These are phyloP conservation scores for Selenicereus undatus DNA, from an alignment of 148 eudicot species.

Conservation along the genomic window DNA sequence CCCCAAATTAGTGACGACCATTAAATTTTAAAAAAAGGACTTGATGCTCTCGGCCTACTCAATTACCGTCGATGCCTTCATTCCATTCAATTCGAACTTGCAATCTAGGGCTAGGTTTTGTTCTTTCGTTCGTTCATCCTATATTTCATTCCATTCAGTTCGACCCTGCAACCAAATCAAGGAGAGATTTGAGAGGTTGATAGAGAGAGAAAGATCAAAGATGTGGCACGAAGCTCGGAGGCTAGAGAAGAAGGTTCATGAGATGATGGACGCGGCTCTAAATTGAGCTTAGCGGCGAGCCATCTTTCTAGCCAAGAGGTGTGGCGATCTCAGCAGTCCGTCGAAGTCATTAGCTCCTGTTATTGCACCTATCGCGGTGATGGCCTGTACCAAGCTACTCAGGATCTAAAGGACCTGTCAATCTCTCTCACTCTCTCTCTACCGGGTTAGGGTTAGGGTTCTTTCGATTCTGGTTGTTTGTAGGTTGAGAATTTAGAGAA, in stretches of 20 bases:
- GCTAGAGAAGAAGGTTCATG: slow-evolving; percentile 97
- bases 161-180: no score
- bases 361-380: slow-evolving; percentile 44
- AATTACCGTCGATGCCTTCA: no score
- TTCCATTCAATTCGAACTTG: no score
- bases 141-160: no score
- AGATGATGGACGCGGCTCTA: slow-evolving; percentile 94
- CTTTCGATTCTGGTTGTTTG: background rate
- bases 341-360: slow-evolving; percentile 36
- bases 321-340: slow-evolving; percentile 85
- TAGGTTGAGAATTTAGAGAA: no score
- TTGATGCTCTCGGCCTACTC: no score
- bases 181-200: background rate
- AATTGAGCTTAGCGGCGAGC: slow-evolving; percentile 93
- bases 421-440: no score
- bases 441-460: slow-evolving; percentile 38
- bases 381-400: slow-evolving; percentile 50
- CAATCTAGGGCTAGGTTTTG: no score
- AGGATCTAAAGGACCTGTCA: no score
- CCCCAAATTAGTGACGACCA: no score
- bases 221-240: slow-evolving; percentile 99
- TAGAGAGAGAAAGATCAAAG: slow-evolving; percentile 4
- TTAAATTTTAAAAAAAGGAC: no score
- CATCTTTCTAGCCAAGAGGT: slow-evolving; percentile 76
- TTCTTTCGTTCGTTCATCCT: no score